These are phyloP conservation scores for Pseudogymnoascus sp. DNA, from an alignment of 2,329 filamentous ascomycete species.

Conservation along the genomic window DNA sequence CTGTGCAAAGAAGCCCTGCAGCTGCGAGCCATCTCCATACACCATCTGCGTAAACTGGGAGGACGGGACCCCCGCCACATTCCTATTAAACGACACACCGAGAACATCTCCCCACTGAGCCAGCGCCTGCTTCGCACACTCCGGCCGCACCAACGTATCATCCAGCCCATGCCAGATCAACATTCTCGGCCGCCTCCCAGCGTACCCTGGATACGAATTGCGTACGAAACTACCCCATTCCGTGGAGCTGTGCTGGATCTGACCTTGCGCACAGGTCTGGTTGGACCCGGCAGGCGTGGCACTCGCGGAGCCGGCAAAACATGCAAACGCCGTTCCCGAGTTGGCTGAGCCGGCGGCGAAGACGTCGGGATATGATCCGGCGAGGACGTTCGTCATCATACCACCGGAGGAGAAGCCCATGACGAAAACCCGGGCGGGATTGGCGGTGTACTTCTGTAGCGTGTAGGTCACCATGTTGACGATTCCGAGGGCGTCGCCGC, in stretches of 20 bases:
- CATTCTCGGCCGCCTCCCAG: constrained; percentile 35
- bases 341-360: constrained; percentile 38
- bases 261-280: constrained; percentile 40
- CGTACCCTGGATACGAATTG: constrained; percentile 32
- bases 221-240: constrained; percentile 43
- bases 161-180: constrained; percentile 33
- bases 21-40: constrained; percentile 30
- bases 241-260: constrained; percentile 25
- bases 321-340: constrained; percentile 30
- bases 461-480: constrained; percentile 50
- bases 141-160: constrained; percentile 32
- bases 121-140: constrained; percentile 36
- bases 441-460: constrained; percentile 42
- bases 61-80: constrained; percentile 26
- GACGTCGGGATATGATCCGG: constrained; percentile 39
- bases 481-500: constrained; percentile 48
- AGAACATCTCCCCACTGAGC: constrained; percentile 44
- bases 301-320: constrained; percentile 35
- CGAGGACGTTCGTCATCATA: constrained; percentile 44
- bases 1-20: constrained; percentile 29
- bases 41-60: constrained; percentile 28
- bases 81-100: constrained; percentile 27
- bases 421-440: constrained; percentile 42
- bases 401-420: constrained; percentile 38
- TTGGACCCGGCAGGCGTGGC: constrained; percentile 45